A percentile compares a stretch with the other conserved stretches of the same genome.
phyloP scores from a whole-genome alignment of 192 early-diverging fungal species.

The Backusella tuberculispora region DNA sequence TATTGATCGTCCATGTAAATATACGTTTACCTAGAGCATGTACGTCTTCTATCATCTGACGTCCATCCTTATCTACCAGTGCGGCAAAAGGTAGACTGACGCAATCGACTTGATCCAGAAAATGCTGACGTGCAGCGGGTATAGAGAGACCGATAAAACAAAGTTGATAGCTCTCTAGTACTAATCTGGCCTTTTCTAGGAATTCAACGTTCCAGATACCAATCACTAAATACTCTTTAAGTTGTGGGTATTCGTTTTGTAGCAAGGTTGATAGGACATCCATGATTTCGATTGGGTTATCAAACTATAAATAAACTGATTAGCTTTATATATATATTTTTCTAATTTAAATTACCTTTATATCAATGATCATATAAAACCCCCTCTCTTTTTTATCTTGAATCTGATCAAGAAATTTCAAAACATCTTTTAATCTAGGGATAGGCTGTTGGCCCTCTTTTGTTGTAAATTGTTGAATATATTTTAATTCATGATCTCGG shows the following conservation, averaged over 20 bases:
- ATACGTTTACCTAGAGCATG: conserved; percentile 50
- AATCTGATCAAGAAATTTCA: conserved; percentile 46
- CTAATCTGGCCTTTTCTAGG: conserved; percentile 42
- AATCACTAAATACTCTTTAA: conserved; percentile 46
- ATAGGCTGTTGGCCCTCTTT: conserved; percentile 49
- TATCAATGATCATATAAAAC: conserved; percentile 57
- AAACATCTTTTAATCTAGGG: conserved; percentile 49
- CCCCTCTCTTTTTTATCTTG: conserved; percentile 40
- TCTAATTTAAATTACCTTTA: conserved; percentile 45
- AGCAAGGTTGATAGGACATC: conserved; percentile 30
- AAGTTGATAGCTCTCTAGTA: conserved; percentile 45
- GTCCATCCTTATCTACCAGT: conserved; percentile 42
- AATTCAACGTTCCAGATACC: conserved; percentile 60
- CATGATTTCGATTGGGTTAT: conserved; percentile 39
- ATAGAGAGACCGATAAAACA: conserved; percentile 54
- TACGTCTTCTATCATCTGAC: conserved; percentile 51
- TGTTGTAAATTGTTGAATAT: conserved; percentile 53
- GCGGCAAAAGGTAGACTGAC: conserved; percentile 49
- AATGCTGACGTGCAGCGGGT: conserved; percentile 42
- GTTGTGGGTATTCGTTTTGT: not conserved
- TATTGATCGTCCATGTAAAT: conserved; percentile 57
- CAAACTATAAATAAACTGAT: conserved; percentile 31
- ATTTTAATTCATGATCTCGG: conserved; percentile 44
- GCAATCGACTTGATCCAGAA: conserved; percentile 44
- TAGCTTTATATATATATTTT: not conserved